Conservation (phyloP, 805 yeast genomes). For the Saccharomycopsis schoenii region DNA sequence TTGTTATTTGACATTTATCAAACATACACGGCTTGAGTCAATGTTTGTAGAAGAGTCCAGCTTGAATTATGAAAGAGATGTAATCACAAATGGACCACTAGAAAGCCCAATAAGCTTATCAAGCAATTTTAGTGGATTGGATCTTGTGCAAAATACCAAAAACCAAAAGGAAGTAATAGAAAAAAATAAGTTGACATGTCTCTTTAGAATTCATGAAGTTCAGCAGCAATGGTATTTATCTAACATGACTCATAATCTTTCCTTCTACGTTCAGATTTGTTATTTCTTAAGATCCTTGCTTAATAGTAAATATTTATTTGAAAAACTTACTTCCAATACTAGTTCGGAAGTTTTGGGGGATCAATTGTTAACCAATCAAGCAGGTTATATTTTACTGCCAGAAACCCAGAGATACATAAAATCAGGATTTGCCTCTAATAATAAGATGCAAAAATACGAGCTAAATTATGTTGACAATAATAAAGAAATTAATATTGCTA, state of each 20-base stretch:
- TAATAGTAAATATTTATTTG: neutral
- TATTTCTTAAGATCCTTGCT: neutral
- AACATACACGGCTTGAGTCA: neutral
- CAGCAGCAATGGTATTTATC: constrained; percentile 1
- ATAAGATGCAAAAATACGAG: neutral
- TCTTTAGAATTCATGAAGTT: neutral
- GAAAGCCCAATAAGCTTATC: neutral
- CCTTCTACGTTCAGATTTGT: neutral
- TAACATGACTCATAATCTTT: neutral
- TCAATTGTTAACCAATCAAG: neutral
- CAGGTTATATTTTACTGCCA: neutral
- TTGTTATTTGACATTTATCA: neutral
- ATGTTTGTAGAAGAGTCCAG: neutral
- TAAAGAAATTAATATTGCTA: neutral
- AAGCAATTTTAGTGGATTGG: too few species aligned
- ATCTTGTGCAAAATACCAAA: neutral
- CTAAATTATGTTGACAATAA: neutral
- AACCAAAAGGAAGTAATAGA: neutral
- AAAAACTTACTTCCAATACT: neutral
- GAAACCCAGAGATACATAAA: neutral
- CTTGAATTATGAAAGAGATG: neutral
- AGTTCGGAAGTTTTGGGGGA: neutral
- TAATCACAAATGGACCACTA: neutral
- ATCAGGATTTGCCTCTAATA: neutral
- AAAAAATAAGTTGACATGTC: neutral